Conservation (phyloP, 331 rosid species). For the Prunus yedoensis region DNA sequence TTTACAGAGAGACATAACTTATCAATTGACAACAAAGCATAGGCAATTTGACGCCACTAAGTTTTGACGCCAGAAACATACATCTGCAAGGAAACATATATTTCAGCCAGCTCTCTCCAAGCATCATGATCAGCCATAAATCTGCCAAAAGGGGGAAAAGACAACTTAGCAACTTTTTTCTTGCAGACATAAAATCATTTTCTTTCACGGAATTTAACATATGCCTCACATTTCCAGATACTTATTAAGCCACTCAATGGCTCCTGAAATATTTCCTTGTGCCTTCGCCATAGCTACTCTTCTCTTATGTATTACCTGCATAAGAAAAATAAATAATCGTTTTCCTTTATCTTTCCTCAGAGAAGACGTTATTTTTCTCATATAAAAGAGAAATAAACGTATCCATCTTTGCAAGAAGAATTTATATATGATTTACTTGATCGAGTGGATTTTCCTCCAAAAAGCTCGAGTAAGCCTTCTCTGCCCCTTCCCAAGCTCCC, state of each 20-base stretch:
- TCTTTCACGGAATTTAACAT: conserved; percentile 14
- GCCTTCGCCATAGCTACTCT: conserved; percentile 95
- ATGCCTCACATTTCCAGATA: conserved; percentile 82
- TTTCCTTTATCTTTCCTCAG: neutral
- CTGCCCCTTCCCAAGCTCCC: conserved; percentile 94
- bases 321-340: conserved; percentile 17
- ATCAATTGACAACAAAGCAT: conserved; percentile 23
- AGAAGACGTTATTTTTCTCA: neutral
- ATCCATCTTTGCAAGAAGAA: neutral
- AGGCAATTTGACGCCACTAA: neutral
- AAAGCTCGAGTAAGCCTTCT: conserved; percentile 87
- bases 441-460: conserved; percentile 89
- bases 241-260: conserved; percentile 85
- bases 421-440: conserved; percentile 60
- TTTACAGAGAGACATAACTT: conserved; percentile 16
- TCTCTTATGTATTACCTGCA: conserved; percentile 80
- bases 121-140: conserved; percentile 99
- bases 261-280: conserved; percentile 77
- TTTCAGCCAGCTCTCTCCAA: conserved; percentile 98
- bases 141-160: conserved; percentile 47
- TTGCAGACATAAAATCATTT: conserved; percentile 8
- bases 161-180: conserved; percentile 10
- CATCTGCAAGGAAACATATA: conserved; percentile 86
- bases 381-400: neutral
- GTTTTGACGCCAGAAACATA: conserved; percentile 23